Conservation (phyloP, 2,329 filamentous ascomycete genomes). For the Chrysoporthe cubensis region DNA sequence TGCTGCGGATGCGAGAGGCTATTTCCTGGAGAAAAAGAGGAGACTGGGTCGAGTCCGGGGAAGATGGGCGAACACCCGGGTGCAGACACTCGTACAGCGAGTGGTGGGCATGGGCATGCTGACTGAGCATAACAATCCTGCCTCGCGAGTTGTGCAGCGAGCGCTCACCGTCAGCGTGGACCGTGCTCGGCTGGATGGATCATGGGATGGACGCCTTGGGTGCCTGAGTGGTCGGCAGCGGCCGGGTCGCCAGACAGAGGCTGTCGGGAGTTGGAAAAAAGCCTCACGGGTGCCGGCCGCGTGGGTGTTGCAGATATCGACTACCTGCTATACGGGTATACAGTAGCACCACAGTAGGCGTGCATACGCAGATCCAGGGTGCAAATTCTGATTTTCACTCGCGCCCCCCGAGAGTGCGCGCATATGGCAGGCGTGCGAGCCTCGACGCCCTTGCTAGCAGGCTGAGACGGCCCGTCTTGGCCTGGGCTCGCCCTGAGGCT, state of each 20-base stretch:
- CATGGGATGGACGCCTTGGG: neutral
- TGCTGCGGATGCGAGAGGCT: neutral
- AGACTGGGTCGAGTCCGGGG: conserved; percentile 1
- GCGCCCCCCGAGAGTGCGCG: neutral
- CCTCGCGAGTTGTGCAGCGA: neutral
- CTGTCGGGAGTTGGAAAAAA: neutral
- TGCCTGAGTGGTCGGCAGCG: too few species aligned
- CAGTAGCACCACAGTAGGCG: neutral
- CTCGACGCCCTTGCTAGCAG: neutral
- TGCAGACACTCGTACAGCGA: neutral
- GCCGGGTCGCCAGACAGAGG: neutral
- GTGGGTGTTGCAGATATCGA: neutral
- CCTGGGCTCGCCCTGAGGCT: neutral
- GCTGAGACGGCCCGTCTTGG: neutral
- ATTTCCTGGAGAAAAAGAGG: conserved; percentile 8
- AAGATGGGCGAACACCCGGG: neutral
- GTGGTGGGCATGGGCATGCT: neutral
- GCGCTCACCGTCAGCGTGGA: neutral
- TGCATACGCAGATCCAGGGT: conserved; percentile 1
- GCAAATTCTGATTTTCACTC: conserved; percentile 7
- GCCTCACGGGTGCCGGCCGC: neutral
- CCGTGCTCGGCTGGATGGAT: neutral
- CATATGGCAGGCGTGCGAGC: neutral
- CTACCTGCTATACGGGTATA: too few species aligned
- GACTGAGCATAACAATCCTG: conserved; percentile 12